Percentiles rank a stretch among this genome's conserved stretches.
Conservation (phyloP, 352 stramenopile genomes). For the Globisporangium okanoganense region DNA sequence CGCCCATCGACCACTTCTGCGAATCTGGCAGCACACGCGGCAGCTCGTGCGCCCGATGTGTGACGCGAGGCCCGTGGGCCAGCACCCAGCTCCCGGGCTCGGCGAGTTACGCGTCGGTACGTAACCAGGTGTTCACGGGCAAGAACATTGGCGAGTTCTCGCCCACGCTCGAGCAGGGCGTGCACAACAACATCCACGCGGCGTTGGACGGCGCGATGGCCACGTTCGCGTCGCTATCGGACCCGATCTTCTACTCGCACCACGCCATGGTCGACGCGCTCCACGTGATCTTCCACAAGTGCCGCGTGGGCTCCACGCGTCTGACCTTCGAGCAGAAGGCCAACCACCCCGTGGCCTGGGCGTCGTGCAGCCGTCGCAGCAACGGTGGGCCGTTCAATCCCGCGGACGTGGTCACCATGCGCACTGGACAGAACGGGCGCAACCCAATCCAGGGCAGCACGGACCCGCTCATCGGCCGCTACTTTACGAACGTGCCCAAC, state of each 20-base stretch:
- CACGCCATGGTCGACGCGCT: conserved; percentile 47
- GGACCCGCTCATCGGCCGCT: conserved; percentile 26
- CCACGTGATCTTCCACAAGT: conserved; percentile 57
- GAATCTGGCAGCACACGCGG: no score
- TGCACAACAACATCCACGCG: conserved; percentile 54
- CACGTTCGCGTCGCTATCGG: conserved; percentile 40
- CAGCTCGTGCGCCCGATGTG: no score
- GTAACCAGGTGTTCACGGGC: conserved; percentile 40
- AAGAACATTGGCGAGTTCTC: conserved; percentile 22
- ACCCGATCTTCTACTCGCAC: conserved; percentile 63
- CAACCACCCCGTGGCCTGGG: conserved; percentile 15
- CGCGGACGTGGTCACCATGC: conserved; percentile 21
- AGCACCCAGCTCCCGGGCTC: no score
- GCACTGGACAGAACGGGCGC: conserved; percentile 23
- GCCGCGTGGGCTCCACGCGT: conserved; percentile 20
- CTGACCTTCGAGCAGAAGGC: conserved; percentile 28
- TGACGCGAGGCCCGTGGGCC: no score
- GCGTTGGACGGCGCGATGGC: conserved; percentile 37
- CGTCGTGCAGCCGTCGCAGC: conserved; percentile 14
- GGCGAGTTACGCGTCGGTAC: conserved; percentile 39
- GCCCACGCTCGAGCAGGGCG: conserved; percentile 29
- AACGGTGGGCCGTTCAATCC: conserved; percentile 4
- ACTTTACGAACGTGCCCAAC: conserved; percentile 45
- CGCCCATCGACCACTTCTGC: no score
- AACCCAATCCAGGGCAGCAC: conserved; percentile 15